Evolutionary conservation across 257 asterid species (phyloP).

Genomic region (Capsicum baccatum): DNA sequence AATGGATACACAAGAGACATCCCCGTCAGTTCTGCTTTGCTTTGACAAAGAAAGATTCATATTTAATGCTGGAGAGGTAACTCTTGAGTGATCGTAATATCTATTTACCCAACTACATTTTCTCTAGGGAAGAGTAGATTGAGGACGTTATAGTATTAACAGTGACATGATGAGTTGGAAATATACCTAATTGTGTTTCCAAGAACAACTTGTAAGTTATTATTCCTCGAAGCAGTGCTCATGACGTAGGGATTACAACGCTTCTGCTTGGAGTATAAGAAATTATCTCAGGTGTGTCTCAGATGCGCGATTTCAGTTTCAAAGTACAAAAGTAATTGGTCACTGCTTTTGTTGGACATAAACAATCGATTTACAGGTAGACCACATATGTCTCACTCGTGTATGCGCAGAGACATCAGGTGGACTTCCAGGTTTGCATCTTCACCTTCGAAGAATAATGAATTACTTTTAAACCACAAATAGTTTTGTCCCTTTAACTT

Average conservation of each 20-base stretch:
- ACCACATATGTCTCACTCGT: conserved; percentile 90
- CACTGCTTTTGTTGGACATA: not conserved
- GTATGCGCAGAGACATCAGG: conserved; percentile 97
- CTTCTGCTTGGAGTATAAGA: conserved; percentile 83
- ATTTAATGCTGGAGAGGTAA: conserved; percentile 96
- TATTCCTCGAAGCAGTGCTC: not conserved
- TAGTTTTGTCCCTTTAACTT: not conserved
- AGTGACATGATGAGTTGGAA: too few relatives aligned
- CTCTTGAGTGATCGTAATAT: not conserved
- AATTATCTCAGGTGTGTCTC: conserved; percentile 74
- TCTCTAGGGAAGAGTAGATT: not conserved
- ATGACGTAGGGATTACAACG: conserved; percentile 90
- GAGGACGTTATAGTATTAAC: too few relatives aligned
- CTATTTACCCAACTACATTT: not conserved
- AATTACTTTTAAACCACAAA: not conserved
- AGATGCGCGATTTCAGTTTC: not conserved
- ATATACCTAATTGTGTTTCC: too few relatives aligned
- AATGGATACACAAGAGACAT: conserved; percentile 97
- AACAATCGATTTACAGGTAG: conserved; percentile 56
- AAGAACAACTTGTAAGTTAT: not conserved
- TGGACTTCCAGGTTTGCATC: conserved; percentile 85
- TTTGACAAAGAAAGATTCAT: conserved; percentile 92
- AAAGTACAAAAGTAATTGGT: not conserved
- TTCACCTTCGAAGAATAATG: not conserved
- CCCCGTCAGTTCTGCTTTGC: conserved; percentile 87